A percentile compares a stretch with the other conserved stretches of the same genome.
phyloP scores from a whole-genome alignment of 2,329 filamentous ascomycete genomes.

The Pseudogymnoascus sp. region DNA sequence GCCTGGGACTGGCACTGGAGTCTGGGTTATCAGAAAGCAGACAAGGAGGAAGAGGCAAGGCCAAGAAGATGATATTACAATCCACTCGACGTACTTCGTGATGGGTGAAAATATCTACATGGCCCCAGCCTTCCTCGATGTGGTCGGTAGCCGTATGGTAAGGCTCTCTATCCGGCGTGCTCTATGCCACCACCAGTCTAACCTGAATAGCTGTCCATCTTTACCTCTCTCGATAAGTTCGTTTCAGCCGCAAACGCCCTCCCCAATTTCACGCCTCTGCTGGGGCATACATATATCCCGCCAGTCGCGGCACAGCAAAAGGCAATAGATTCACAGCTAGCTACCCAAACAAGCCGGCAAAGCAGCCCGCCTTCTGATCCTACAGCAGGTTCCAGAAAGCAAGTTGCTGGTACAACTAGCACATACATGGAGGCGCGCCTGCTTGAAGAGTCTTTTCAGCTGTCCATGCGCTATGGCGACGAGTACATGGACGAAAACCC shows the following conservation, averaged over 20 bases:
- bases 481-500: constrained; percentile 63
- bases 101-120: constrained; percentile 60
- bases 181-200: constrained; percentile 14
- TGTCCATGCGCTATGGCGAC: constrained; percentile 51
- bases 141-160: constrained; percentile 53
- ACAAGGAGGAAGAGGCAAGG: constrained; percentile 49
- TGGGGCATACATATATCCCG: constrained; percentile 35
- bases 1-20: constrained; percentile 53
- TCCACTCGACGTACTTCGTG: constrained; percentile 56
- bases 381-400: constrained; percentile 19
- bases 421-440: constrained; percentile 23
- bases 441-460: constrained; percentile 49
- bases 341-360: constrained; percentile 25
- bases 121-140: constrained; percentile 53
- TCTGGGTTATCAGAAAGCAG: constrained; percentile 65
- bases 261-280: constrained; percentile 41
- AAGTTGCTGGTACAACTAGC: constrained; percentile 20
- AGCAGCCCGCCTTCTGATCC: constrained; percentile 41
- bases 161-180: constrained; percentile 18
- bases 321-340: constrained; percentile 19
- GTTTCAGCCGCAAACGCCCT: constrained; percentile 28
- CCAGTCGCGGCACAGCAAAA: constrained; percentile 19
- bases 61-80: constrained; percentile 50
- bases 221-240: constrained; percentile 28
- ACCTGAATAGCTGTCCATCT: constrained; percentile 18